Evolutionary conservation across 345 rosid genomes (phyloP), one percentile per base, ranked within the genome.

Genomic region (Eucalyptus tenuipes): DNA sequence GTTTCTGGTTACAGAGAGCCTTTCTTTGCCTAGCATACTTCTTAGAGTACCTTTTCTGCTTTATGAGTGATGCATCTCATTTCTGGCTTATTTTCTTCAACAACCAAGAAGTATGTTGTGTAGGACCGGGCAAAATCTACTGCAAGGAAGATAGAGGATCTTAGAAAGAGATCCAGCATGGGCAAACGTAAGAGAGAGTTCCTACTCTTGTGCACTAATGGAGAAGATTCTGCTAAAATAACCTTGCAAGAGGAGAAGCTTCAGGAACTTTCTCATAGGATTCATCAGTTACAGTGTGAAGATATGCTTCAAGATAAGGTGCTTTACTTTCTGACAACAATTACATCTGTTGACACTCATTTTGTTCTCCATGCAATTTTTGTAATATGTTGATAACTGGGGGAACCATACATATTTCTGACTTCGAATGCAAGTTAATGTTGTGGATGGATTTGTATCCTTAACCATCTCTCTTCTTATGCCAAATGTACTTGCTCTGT

Each of bases 261-360:
- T 93, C 93, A 88, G 87, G 95, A 97, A 90, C 88, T 96, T 68
- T 80, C 64, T 42, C 93, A 91, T 82, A 92, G 90, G 92, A 92
- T 96, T 57, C 94, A 11, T 88, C 94, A 92, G 53, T 92, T 96
- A 88, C 96, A 94, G 87, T 89, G 89, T 90, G 93, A 94, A 92
- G 88, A 91, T 87, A 89, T 87, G 93, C 96, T 96, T 85, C 92
- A 89, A 88, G 92, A 88, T 88, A 94, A 94, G 98, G 99, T 96
- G 44, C 53, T 85, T 50, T 37, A 40, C 84, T 75, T 75, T 37
- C 84, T 20, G 47, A 7, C 47, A 75, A 40, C 47, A 40, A 37
- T 20, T 40, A 40, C 47, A 20, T 75, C 27, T 20, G 15, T 40
- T 20, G 5, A 75, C 47, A 37, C 84, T 40, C 84, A 40, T 75